phyloP scores from a whole-genome alignment of 495 filamentous ascomycete genomes.

The Staphylotrichum longicolle region DNA sequence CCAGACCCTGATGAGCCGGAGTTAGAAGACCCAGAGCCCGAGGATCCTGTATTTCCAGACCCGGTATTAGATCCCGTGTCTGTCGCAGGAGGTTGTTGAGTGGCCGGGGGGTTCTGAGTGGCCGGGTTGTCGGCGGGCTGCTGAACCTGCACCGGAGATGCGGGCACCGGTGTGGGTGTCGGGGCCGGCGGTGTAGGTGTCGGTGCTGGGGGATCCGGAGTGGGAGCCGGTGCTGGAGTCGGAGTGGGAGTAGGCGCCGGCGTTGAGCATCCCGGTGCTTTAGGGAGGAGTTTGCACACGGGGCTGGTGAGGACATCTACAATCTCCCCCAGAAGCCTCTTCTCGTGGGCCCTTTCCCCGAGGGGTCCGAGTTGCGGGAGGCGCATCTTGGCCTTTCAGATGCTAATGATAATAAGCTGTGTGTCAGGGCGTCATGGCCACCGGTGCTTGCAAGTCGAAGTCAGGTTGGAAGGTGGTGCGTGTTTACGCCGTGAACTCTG shows the following conservation, averaged over 20 bases:
- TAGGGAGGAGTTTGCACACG: slow-evolving; percentile 14
- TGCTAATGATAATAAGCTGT: neutral
- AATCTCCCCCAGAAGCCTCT: slow-evolving; percentile 7
- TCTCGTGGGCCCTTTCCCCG: slow-evolving; percentile 2
- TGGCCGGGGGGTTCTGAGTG: neutral
- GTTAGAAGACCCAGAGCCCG: slow-evolving; percentile 1
- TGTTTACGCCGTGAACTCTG: too few relatives aligned
- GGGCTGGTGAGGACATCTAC: slow-evolving; percentile 5
- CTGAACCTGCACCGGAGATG: neutral
- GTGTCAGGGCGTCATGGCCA: slow-evolving; percentile 12
- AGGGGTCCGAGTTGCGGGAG: slow-evolving; percentile 11
- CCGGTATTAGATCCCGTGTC: neutral
- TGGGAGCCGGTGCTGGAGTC: slow-evolving; percentile 9
- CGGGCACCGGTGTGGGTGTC: neutral
- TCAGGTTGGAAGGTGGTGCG: neutral
- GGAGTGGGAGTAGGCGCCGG: slow-evolving; percentile 3
- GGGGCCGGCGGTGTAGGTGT: slow-evolving; percentile 2
- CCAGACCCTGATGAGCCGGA: neutral
- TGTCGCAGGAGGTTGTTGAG: neutral
- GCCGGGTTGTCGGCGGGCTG: neutral
- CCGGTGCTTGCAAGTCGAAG: neutral
- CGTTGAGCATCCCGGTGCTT: slow-evolving; percentile 9
- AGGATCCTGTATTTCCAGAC: slow-evolving; percentile 6
- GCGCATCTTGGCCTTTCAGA: slow-evolving; percentile 12
- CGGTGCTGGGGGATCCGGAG: neutral